Percentiles rank a stretch among this genome's conserved stretches.
Evolutionary conservation across 2,329 filamentous ascomycete species (phyloP).

Genomic region (Fusarium nygamai): DNA sequence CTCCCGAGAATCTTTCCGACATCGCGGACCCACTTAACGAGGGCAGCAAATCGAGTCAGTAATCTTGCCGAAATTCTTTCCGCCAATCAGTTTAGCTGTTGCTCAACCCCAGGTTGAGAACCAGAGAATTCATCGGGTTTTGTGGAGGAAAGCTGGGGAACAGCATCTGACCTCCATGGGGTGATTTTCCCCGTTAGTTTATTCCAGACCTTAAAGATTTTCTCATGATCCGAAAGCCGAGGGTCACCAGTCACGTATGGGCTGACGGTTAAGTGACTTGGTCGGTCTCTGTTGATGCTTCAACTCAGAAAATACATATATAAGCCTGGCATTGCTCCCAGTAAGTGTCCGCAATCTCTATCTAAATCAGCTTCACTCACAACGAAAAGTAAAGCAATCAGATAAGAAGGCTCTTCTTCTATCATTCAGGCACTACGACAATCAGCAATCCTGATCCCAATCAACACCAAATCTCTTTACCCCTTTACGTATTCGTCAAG

Average conservation of each 20-base stretch:
- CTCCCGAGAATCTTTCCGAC: constrained; percentile 4
- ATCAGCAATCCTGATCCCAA: background rate
- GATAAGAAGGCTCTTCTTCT: background rate
- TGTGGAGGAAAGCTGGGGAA: constrained; percentile 21
- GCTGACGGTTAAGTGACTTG: background rate
- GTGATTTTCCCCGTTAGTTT: background rate
- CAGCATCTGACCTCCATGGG: constrained; percentile 22
- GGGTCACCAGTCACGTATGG: background rate
- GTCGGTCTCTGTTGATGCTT: background rate
- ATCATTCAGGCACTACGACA: background rate
- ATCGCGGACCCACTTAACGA: background rate
- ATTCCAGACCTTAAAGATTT: background rate
- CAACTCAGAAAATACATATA: constrained; percentile 6
- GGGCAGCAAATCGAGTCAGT: background rate
- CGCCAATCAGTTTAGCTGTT: background rate
- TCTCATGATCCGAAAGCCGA: background rate
- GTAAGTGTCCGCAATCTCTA: background rate
- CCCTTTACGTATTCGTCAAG: background rate
- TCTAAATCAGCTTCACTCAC: background rate
- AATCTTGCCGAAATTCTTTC: background rate
- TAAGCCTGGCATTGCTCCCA: background rate
- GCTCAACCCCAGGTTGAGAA: background rate
- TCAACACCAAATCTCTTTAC: no score
- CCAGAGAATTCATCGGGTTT: background rate
- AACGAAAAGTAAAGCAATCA: no score